A percentile compares a stretch with the other conserved stretches of the same genome.
Evolutionary conservation across 2,329 filamentous ascomycete genomes (phyloP).

Genomic region (Sclerotinia trifoliorum): DNA sequence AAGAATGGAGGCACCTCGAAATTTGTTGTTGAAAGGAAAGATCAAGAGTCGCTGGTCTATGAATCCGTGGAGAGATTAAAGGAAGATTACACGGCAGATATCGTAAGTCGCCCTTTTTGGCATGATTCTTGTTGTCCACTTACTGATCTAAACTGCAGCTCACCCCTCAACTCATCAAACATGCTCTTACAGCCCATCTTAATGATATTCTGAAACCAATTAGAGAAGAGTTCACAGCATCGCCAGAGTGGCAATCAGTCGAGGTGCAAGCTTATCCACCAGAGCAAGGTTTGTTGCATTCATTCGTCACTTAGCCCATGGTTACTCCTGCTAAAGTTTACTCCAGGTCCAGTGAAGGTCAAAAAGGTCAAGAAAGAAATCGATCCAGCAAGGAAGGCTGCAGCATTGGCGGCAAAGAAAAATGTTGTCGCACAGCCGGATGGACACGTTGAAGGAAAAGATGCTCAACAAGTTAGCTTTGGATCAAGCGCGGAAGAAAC

Average conservation of each 20-base stretch:
- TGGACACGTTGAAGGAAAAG: constrained; percentile 34
- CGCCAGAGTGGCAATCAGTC: constrained; percentile 76
- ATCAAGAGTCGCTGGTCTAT: constrained; percentile 20
- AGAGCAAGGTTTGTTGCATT: constrained; percentile 51
- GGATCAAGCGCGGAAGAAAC: constrained; percentile 32
- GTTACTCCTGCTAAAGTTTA: not conserved
- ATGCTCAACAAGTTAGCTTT: constrained; percentile 32
- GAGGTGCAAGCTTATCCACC: constrained; percentile 79
- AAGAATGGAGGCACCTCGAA: constrained; percentile 48
- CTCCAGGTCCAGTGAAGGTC: constrained; percentile 52
- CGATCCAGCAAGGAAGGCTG: constrained; percentile 38
- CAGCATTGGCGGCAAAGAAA: constrained; percentile 34
- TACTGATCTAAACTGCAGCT: constrained; percentile 49
- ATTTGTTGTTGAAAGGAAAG: constrained; percentile 49
- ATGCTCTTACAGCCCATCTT: constrained; percentile 73
- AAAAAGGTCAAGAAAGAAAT: constrained; percentile 71
- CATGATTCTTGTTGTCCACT: not conserved
- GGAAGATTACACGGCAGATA: constrained; percentile 19
- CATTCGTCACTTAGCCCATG: constrained; percentile 39
- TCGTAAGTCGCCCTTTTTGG: not conserved
- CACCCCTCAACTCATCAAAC: constrained; percentile 83
- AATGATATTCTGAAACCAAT: constrained; percentile 76
- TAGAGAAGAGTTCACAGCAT: constrained; percentile 66
- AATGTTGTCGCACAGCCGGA: constrained; percentile 34
- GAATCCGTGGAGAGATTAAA: constrained; percentile 17